These are phyloP conservation scores for Buddleja alternifolia DNA, from an alignment of 257 asterid genomes.

Conservation along the genomic window DNA sequence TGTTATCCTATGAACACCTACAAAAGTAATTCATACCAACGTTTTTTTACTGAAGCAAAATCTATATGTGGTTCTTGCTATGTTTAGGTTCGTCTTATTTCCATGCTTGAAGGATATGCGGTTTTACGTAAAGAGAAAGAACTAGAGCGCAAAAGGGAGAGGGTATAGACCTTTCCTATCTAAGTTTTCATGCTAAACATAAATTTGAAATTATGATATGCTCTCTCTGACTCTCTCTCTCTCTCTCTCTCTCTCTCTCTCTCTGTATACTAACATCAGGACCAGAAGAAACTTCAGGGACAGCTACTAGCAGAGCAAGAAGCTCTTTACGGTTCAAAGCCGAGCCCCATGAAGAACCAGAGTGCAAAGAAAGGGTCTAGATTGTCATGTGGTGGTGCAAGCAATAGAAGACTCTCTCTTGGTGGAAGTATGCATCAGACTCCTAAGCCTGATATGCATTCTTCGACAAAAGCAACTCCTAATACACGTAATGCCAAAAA, in stretches of 20 bases:
- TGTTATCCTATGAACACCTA: constrained; percentile 1
- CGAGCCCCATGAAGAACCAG: constrained; percentile 69
- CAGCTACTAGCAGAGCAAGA: constrained; percentile 61
- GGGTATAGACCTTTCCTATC: constrained; percentile 50
- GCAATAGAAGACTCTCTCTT: constrained; percentile 59
- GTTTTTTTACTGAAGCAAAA: not conserved
- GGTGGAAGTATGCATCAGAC: constrained; percentile 55
- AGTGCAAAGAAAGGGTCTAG: constrained; percentile 58
- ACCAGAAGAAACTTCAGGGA: constrained; percentile 75
- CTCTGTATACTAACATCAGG: constrained; percentile 48
- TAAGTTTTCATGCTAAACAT: constrained; percentile 13
- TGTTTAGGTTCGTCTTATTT: constrained; percentile 71
- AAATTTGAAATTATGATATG: not conserved
- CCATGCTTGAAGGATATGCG: constrained; percentile 82
- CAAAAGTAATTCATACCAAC: not conserved
- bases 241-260: constrained; percentile 13
- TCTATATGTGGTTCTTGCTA: constrained; percentile 11
- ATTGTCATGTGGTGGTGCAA: constrained; percentile 58
- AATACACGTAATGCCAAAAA: constrained; percentile 49
- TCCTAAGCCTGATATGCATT: constrained; percentile 48
- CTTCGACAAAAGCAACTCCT: constrained; percentile 51
- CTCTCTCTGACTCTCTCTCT: constrained; percentile 18
- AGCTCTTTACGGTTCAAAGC: constrained; percentile 64
- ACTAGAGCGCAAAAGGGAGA: constrained; percentile 80
- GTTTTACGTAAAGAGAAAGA: constrained; percentile 85